Base-by-base conservation (phyloP, 768 basidiomycete species). In the Psilocybe tampanensis region DNA sequence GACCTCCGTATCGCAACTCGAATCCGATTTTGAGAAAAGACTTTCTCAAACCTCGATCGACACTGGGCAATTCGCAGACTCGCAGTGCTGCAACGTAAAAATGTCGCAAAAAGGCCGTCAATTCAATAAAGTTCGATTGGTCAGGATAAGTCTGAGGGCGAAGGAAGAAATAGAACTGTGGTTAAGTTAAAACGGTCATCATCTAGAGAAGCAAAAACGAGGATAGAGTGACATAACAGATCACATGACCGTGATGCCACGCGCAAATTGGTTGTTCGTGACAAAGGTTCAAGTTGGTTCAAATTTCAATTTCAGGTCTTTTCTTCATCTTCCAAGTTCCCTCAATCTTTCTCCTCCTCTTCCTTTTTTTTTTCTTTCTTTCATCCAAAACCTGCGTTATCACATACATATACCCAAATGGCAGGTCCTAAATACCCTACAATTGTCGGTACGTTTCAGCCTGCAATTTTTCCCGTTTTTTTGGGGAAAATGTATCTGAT, bases 351-450 rank as follows among this genome's bases (percentile, higher is more conserved):
- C 32, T n/a, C 42, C 24, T 29, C 29, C n/a, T n/a, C 12, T 44
- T 44, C 5, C 8, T 19, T 13, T 29, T 13, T 43, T n/a, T 12
- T 24, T 26, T 45, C 11, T 17, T 36, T 19, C 55, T 26, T 48
- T n/a, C 34, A 34, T 26, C 33, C 23, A 48, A 24, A 29, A 34
- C 12, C n/a, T 43, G 33, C 29, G 19, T 26, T 39, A 19, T 41
- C 15, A 13, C 18, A 43, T 42, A 43, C 33, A 18, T 12, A 18
- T 43, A 44, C 36, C 45, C 44, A 45, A 47, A 70, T 72, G 72
- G 47, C 59, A 39, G 64, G 63, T 29, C 64, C 65, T 47, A 76
- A 73, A 51, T 79, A 75, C 49, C 79, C 79, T 1, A 78, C 74
- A 50, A 71, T 80, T 19, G 70, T 73, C 24, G 78, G 78, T 76